phyloP scores from a whole-genome alignment of 2,329 filamentous ascomycete genomes.

The Talaromyces pinophilus region DNA sequence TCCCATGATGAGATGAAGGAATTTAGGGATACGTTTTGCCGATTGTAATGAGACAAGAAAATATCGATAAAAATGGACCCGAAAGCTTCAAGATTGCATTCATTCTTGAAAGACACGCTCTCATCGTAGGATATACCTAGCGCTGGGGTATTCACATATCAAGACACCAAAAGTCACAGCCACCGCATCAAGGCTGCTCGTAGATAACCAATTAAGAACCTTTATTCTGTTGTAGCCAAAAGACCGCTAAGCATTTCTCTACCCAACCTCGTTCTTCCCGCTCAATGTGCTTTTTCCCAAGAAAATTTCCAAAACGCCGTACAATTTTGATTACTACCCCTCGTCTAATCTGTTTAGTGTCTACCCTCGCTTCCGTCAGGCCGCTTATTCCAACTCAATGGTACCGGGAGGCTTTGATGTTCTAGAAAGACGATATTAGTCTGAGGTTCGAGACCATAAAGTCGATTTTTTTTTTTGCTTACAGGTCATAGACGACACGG shows the following conservation, averaged over 20 bases:
- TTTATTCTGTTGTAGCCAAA: not conserved
- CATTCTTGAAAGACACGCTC: too few relatives aligned
- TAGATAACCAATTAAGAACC: not conserved
- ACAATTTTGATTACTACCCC: not conserved
- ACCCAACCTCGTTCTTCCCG: not conserved
- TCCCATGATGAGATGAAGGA: not conserved
- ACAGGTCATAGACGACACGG: slow-evolving; percentile 67
- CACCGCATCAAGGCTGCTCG: too few relatives aligned
- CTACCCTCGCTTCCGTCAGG: not conserved
- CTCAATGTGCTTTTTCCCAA: not conserved
- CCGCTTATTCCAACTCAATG: slow-evolving; percentile 7
- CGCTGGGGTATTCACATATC: too few relatives aligned
- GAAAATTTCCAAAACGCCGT: not conserved
- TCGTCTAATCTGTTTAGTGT: not conserved
- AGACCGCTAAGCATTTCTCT: not conserved
- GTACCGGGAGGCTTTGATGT: slow-evolving; percentile 10
- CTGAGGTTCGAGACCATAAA: not conserved
- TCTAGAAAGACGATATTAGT: not conserved
- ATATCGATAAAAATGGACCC: not conserved
- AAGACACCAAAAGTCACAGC: too few relatives aligned
- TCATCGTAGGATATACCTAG: not conserved
- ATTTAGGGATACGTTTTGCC: not conserved
- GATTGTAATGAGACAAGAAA: not conserved
- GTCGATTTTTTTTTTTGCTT: slow-evolving; percentile 2
- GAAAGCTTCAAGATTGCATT: too few relatives aligned